These are phyloP conservation scores for Gnomoniopsis sp. DNA, from an alignment of 2,329 filamentous ascomycete genomes.

Conservation along the genomic window DNA sequence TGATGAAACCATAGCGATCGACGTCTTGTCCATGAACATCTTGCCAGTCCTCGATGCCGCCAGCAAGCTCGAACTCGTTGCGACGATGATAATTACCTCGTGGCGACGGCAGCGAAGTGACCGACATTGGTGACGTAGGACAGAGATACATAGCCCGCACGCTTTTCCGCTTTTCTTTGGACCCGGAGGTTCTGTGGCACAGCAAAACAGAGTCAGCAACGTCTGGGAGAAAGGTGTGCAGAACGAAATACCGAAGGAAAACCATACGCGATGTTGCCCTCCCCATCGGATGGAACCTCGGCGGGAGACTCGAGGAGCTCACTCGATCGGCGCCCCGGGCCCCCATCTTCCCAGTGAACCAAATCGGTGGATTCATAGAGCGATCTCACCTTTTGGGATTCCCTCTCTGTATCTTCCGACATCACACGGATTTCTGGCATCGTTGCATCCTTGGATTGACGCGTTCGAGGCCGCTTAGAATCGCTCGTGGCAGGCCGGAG, in stretches of 20 bases:
- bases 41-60: conserved; percentile 65
- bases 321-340: conserved; percentile 41
- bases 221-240: conserved; percentile 17
- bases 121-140: conserved; percentile 37
- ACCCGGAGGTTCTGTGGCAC: conserved; percentile 1
- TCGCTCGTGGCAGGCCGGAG: conserved; percentile 15
- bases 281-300: conserved; percentile 50
- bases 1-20: conserved; percentile 68
- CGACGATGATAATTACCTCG: conserved; percentile 36
- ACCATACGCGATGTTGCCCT: conserved; percentile 55
- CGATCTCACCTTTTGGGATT: conserved; percentile 66
- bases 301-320: conserved; percentile 46
- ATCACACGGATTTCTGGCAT: conserved; percentile 50
- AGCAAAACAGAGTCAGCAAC: conserved; percentile 26
- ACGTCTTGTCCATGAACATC: conserved; percentile 59
- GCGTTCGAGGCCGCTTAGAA: conserved; percentile 19
- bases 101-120: conserved; percentile 41
- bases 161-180: conserved; percentile 20
- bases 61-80: conserved; percentile 47
- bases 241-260: conserved; percentile 35
- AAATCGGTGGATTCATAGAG: conserved; percentile 57
- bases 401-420: conserved; percentile 55
- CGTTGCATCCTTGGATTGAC: conserved; percentile 20
- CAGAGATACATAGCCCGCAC: conserved; percentile 27
- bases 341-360: conserved; percentile 51